Percentiles rank a stretch among this genome's conserved stretches.
Conservation (phyloP, 2,329 filamentous ascomycete genomes). For the Colletotrichum lupini region DNA sequence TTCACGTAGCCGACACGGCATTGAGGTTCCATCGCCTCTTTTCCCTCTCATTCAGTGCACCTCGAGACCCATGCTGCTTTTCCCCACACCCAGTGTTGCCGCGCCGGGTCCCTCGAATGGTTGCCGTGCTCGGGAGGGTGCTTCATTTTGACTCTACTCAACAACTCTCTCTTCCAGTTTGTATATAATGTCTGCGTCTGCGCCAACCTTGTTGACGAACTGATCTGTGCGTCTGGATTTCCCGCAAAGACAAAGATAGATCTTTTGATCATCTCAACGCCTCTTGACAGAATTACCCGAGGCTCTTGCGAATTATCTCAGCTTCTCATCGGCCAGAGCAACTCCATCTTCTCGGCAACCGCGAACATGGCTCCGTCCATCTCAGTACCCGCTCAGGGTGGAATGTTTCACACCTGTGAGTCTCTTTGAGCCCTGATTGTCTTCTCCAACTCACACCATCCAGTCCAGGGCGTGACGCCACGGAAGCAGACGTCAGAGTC, state of each 20-base stretch:
- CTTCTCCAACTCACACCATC: not conserved
- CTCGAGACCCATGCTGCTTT: slow-evolving; percentile 14
- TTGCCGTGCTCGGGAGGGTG: slow-evolving; percentile 5
- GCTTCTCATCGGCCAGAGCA: not conserved
- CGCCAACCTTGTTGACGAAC: not conserved
- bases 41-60: slow-evolving; percentile 10
- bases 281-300: not conserved
- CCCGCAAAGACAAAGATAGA: not conserved
- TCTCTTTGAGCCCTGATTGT: not conserved
- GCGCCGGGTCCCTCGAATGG: slow-evolving; percentile 17
- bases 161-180: slow-evolving; percentile 6
- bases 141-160: slow-evolving; percentile 12
- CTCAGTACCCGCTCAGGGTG: slow-evolving; percentile 34
- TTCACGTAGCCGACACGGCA: slow-evolving; percentile 25
- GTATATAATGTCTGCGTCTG: slow-evolving; percentile 21
- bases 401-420: slow-evolving; percentile 38
- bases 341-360: not conserved
- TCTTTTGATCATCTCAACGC: not conserved
- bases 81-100: slow-evolving; percentile 28
- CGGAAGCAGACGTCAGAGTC: slow-evolving; percentile 33
- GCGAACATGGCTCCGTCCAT: slow-evolving; percentile 34
- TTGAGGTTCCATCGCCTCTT: slow-evolving; percentile 29
- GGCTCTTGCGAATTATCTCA: not conserved
- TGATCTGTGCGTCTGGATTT: not conserved
- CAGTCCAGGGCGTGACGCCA: slow-evolving; percentile 37